Percentiles rank a stretch among this genome's conserved stretches.
Conservation (phyloP, 1,284 basidiomycete genomes). For the Cryptococcus sp. region DNA sequence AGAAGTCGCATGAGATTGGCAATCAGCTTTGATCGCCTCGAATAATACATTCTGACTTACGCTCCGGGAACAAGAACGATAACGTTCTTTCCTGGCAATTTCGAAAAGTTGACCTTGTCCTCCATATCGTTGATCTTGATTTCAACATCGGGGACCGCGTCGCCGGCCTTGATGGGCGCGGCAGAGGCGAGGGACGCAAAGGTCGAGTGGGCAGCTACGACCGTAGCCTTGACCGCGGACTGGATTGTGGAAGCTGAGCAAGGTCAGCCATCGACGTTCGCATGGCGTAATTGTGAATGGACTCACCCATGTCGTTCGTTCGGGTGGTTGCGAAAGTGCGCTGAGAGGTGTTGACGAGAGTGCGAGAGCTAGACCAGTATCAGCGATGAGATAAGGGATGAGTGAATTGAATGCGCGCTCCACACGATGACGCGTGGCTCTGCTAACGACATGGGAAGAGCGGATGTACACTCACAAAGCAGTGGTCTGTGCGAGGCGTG, state of each 20-base stretch:
- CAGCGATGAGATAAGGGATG: not conserved
- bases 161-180: slow-evolving; percentile 60
- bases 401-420: not conserved
- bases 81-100: slow-evolving; percentile 67
- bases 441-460: too few species aligned
- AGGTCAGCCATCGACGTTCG: not conserved
- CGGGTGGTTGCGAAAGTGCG: slow-evolving; percentile 2
- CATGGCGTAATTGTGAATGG: not conserved
- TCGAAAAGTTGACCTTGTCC: slow-evolving; percentile 58
- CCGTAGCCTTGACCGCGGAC: slow-evolving; percentile 58
- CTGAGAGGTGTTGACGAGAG: slow-evolving; percentile 1
- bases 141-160: slow-evolving; percentile 55
- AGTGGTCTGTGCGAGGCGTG: slow-evolving; percentile 7
- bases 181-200: slow-evolving; percentile 58
- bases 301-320: slow-evolving; percentile 22
- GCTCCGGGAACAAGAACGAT: slow-evolving; percentile 60
- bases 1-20: too few species aligned
- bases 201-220: slow-evolving; percentile 61
- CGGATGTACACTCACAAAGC: slow-evolving; percentile 4
- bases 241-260: not conserved
- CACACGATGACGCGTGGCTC: not conserved
- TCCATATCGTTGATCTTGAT: slow-evolving; percentile 64
- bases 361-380: not conserved
- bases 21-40: too few species aligned
- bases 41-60: slow-evolving; percentile 21